Evolutionary conservation across 2,329 filamentous ascomycete genomes (phyloP).

Genomic region (Ceratocystis papillata): DNA sequence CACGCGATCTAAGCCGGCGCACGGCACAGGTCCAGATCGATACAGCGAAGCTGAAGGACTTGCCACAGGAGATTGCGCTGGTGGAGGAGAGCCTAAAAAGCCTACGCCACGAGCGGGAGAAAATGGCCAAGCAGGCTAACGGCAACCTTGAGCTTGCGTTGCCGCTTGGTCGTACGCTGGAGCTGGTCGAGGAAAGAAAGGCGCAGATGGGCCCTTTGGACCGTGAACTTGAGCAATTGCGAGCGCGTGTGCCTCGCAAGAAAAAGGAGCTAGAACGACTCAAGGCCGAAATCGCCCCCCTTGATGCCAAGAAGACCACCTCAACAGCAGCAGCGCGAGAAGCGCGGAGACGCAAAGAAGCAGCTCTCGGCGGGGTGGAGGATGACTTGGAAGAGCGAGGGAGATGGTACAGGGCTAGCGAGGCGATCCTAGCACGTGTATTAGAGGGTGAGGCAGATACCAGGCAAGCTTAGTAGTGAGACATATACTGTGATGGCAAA

Average conservation of each 20-base stretch:
- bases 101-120: conserved; percentile 36
- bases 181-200: conserved; percentile 42
- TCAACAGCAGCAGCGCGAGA: conserved; percentile 59
- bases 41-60: conserved; percentile 39
- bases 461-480: not conserved
- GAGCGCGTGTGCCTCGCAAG: conserved; percentile 53
- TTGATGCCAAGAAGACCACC: conserved; percentile 56
- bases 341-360: conserved; percentile 57
- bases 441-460: conserved; percentile 3
- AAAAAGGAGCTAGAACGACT: conserved; percentile 56
- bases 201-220: conserved; percentile 47
- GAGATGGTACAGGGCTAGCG: conserved; percentile 63
- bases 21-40: conserved; percentile 44
- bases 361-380: conserved; percentile 47
- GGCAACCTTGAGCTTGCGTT: conserved; percentile 38
- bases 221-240: conserved; percentile 52
- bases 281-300: conserved; percentile 53
- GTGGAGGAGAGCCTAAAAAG: conserved; percentile 41
- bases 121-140: conserved; percentile 26
- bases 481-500: not conserved
- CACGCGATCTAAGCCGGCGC: conserved; percentile 45
- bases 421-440: conserved; percentile 44
- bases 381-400: conserved; percentile 68
- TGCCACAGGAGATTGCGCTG: conserved; percentile 41
- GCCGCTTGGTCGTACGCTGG: conserved; percentile 47